Evolutionary conservation across 2,329 filamentous ascomycete species (phyloP), one percentile per base, ranked within the genome.

Genomic region (Stagonosporopsis tanaceti): DNA sequence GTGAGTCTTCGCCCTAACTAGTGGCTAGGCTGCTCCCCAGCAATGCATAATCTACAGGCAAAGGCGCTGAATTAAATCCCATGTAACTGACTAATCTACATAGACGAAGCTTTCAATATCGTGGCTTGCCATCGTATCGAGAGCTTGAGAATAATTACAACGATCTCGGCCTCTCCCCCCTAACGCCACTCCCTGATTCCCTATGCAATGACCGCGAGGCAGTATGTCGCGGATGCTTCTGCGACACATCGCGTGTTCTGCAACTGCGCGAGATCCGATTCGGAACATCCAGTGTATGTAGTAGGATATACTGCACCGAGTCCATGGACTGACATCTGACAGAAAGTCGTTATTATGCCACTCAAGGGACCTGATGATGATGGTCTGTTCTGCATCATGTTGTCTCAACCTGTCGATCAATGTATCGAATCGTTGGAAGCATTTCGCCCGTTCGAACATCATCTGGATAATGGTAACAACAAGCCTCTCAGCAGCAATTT

Each of bases 281-380:
- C 22, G 47, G 47, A 4, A 5, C 39, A 1, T 14, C 25, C 22
- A 11, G 22, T 9, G 47, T 50, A 50, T 20, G 47, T 42, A 22
- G 5, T 6, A 6, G 32, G 14, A 11, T 34, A 14, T 5, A 8
- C 27, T 20, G 15, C 20, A 25, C 4, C 9, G 5, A 40, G 1
- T 27, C 25, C 17, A 37, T 5, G 17, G 24, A 6, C 51, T 64
- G 20, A 66, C 20, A 4, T 5, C 2, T 11, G 14, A 7, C 30
- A 69, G 67, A 70, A 62, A 28, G 25, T 66, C 2, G 57, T 62
- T 5, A 55, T 67, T 2, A 60, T 71, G 63, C 59, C 60, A 0
- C 51, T 70, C n/a, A 50, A 55, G 9, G 57, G 50, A 32, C 52
- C 61, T 6, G 57, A 62, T n/a, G 46, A 60, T 3, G 40, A 45